A percentile compares a stretch with the other conserved stretches of the same genome.
Evolutionary conservation across 495 filamentous ascomycete genomes (phyloP).

Genomic region (Penicilliopsis zonata): DNA sequence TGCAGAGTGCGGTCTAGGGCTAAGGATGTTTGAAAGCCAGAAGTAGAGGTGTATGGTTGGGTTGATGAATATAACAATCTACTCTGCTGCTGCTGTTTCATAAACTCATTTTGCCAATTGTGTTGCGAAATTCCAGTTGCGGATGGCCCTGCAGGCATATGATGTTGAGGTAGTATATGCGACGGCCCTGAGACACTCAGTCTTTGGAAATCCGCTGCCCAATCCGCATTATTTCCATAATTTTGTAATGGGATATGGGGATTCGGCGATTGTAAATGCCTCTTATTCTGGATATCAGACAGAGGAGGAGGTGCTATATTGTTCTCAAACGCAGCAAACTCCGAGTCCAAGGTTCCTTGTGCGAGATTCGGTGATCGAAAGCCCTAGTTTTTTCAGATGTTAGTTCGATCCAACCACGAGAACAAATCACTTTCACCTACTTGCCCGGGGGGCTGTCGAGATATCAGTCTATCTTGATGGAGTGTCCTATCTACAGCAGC

Average conservation of each 20-base stretch:
- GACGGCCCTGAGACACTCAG: conserved; percentile 29
- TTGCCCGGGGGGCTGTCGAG: conserved; percentile 41
- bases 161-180: conserved; percentile 20
- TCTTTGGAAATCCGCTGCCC: conserved; percentile 40
- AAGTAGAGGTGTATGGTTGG: conserved; percentile 12
- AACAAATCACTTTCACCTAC: conserved; percentile 20
- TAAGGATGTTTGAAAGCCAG: conserved; percentile 22
- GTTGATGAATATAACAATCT: conserved; percentile 12
- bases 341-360: conserved; percentile 47
- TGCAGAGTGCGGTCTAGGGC: conserved; percentile 15
- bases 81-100: conserved; percentile 27
- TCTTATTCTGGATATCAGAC: conserved; percentile 19
- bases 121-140: conserved; percentile 13
- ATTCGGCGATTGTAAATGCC: conserved; percentile 13
- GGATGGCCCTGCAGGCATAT: conserved; percentile 18
- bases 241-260: conserved; percentile 9
- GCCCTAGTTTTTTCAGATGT: too few species aligned
- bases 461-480: conserved; percentile 68
- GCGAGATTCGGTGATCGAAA: conserved; percentile 48
- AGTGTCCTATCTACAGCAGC: conserved; percentile 62
- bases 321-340: conserved; percentile 63
- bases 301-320: conserved; percentile 21
- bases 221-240: conserved; percentile 14
- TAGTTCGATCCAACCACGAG: too few species aligned
- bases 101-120: conserved; percentile 46